A percentile compares a stretch with the other conserved stretches of the same genome.
Conservation (phyloP, 1,284 basidiomycete species). For the Ustilago nuda region DNA sequence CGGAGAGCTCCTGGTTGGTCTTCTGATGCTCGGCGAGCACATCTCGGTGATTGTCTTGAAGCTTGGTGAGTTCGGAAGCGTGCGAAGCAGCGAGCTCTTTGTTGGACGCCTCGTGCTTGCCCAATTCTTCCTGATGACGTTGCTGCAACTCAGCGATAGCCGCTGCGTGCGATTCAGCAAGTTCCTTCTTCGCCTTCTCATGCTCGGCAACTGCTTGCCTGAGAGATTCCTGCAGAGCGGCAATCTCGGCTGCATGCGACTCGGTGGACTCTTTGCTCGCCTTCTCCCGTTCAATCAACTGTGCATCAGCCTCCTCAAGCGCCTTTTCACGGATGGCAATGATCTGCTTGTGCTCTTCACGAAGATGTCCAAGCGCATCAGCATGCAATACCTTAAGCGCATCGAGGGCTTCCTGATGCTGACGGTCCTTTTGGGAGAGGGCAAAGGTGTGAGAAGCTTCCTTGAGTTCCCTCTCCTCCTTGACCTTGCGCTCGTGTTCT, state of each 20-base stretch:
- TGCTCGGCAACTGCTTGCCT: conserved; percentile 9
- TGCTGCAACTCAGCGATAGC: conserved; percentile 18
- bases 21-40: conserved; percentile 24
- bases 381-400: conserved; percentile 37
- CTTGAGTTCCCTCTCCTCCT: conserved; percentile 42
- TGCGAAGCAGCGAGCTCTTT: conserved; percentile 20
- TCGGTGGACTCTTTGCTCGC: conserved; percentile 14
- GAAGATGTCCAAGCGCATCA: conserved; percentile 20
- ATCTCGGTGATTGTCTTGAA: conserved; percentile 23
- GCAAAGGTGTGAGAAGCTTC: conserved; percentile 45
- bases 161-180: conserved; percentile 5
- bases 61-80: conserved; percentile 16
- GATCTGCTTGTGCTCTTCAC: conserved; percentile 35
- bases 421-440: conserved; percentile 46
- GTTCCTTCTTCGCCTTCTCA: conserved; percentile 20
- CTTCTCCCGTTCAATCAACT: conserved; percentile 24
- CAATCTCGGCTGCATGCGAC: conserved; percentile 19
- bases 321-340: conserved; percentile 30
- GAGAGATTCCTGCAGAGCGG: conserved; percentile 17
- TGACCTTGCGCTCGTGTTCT: conserved; percentile 38
- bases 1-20: conserved; percentile 21
- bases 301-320: conserved; percentile 33
- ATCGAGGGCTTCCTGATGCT: conserved; percentile 38
- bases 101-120: conserved; percentile 14
- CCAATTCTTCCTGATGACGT: conserved; percentile 13